Evolutionary conservation across 352 stramenopile genomes (phyloP), one percentile per base, ranked within the genome.

Genomic region (Phytophthora rubi): DNA sequence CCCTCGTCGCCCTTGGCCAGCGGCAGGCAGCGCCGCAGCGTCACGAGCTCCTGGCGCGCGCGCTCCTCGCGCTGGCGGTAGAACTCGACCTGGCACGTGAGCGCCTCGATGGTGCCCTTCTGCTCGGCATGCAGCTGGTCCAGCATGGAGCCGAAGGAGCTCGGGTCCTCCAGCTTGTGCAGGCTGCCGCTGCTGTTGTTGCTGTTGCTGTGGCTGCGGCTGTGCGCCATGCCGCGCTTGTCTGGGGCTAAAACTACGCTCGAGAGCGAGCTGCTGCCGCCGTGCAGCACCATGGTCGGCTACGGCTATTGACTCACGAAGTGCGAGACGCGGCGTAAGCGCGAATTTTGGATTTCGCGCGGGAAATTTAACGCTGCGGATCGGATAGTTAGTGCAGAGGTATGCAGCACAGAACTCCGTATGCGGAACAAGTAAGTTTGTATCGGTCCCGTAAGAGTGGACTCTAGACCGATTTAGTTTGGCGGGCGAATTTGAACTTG

Each of bases 91-190:
- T 93, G 86, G 59, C 80, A 87, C 10, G 79, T 84, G 35, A 93
- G 59, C 56, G 86, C 86, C 73, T 93, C 86, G 73, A 93, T 93
- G n/a, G 86, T 93, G 55, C 81, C 86, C 63, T 90, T 91, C 65
- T 93, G 86, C 58, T 93, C 86, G 53, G 86, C 82, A 64, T 93
- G 86, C 47, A 93, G 71, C 61, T 93, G 83, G 70, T 93, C 86
- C 59, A 92, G 54, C 57, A 88, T 85, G 7, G 78, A 86, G 15
- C 75, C 71, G 65, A 83, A 87, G 59, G 81, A 87, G 57, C 65
- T 76, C 9, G 69, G 62, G 39, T 87, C 77, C 42, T 87, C 79
- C 7, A 75, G 57, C 53, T 81, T 84, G 49, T 65, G 59, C 26
- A 68, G 23, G 10, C 32, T 72, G 35, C n/a, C 59, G 44, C 32